phyloP scores from a whole-genome alignment of 495 filamentous ascomycete genomes.

The Penicillium alfredii region DNA sequence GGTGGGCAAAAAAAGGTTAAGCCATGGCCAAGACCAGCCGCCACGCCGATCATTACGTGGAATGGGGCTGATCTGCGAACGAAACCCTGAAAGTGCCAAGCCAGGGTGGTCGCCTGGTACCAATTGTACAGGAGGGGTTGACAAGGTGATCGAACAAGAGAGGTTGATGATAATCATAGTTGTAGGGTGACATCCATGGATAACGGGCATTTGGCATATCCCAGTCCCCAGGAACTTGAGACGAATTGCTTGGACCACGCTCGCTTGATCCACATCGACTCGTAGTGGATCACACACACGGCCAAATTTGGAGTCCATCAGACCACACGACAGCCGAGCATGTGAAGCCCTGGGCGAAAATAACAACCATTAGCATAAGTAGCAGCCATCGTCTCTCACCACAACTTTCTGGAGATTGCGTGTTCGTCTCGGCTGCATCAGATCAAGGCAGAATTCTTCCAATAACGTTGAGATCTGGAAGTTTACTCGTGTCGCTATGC shows the following conservation, averaged over 20 bases:
- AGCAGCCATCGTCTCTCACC: no score
- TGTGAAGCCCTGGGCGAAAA: constrained; percentile 17
- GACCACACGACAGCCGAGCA: constrained; percentile 20
- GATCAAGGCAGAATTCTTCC: no score
- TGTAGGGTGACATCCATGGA: no score
- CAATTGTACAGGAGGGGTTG: neutral
- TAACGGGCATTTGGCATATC: no score
- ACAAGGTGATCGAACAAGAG: no score
- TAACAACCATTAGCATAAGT: constrained; percentile 4
- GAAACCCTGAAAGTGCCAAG: constrained; percentile 21
- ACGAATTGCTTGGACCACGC: no score
- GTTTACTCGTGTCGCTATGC: constrained; percentile 12
- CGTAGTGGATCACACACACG: no score
- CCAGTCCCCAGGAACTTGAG: no score
- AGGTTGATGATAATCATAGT: no score
- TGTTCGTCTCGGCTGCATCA: constrained; percentile 5
- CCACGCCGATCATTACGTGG: constrained; percentile 11
- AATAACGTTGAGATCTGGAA: no score
- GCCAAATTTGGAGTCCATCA: constrained; percentile 16
- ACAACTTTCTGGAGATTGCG: neutral
- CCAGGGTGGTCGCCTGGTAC: neutral
- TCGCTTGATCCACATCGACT: no score
- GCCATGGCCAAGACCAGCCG: constrained; percentile 6
- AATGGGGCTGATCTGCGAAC: constrained; percentile 12
- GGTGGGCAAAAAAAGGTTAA: constrained; percentile 3